These are phyloP conservation scores for Rauvolfia tetraphylla DNA, from an alignment of 257 asterid genomes.

Conservation along the genomic window DNA sequence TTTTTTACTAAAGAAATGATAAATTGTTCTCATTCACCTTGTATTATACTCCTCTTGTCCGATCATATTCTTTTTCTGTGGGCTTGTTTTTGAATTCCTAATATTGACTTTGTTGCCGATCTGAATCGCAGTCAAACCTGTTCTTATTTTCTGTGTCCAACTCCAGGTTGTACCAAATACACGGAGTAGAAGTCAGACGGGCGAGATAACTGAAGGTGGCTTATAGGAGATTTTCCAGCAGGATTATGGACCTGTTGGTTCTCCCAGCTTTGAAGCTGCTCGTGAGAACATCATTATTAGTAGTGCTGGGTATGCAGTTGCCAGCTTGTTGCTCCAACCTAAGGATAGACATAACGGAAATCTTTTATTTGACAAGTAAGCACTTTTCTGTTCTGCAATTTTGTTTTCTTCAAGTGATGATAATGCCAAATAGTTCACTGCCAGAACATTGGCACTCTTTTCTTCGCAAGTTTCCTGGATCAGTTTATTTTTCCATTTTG, in stretches of 20 bases:
- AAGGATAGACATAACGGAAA: conserved; percentile 99
- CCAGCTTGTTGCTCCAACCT: conserved; percentile 98
- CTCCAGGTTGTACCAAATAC: conserved; percentile 93
- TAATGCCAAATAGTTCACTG: background rate
- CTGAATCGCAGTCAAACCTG: background rate
- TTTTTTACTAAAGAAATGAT: too few relatives aligned
- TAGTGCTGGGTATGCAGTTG: conserved; percentile 99
- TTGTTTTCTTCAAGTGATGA: background rate
- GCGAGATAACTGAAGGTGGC: conserved; percentile 99
- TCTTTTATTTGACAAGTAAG: conserved; percentile 93
- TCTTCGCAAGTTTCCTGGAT: background rate
- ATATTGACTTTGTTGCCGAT: background rate
- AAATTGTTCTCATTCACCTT: too few relatives aligned
- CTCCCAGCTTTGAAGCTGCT: conserved; percentile 93
- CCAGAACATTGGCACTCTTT: background rate
- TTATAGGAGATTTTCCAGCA: conserved; percentile 95
- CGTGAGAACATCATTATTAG: conserved; percentile 93
- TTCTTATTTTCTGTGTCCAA: background rate
- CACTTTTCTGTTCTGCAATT: conserved; percentile 25
- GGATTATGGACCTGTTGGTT: conserved; percentile 98
- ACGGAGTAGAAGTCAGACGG: conserved; percentile 99
- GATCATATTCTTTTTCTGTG: background rate
- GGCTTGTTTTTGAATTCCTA: background rate
- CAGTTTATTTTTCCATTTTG: background rate
- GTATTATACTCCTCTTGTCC: too few relatives aligned